Base-by-base conservation (phyloP, 192 early-diverging fungal genomes). In the Entophlyctis luteolus region DNA sequence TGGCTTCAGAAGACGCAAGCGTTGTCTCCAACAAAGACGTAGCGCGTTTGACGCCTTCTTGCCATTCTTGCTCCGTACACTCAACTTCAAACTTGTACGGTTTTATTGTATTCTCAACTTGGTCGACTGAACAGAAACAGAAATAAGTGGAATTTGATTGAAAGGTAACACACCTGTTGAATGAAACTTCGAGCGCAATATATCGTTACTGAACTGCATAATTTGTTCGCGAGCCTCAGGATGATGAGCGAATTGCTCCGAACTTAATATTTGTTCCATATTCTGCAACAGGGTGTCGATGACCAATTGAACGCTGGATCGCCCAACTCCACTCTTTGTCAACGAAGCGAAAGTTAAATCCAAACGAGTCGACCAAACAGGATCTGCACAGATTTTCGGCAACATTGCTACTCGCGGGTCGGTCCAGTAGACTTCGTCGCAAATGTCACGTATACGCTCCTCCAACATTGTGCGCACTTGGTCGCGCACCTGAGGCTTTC, bases 51-150 rank as follows among this genome's bases (percentile, higher is more conserved):
- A 88, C 85, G 12, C 92, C 96, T 59, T 96, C 93, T 20, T 77
- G 74, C 96, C 96, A 98, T 74, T 98, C 96, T 54, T 85, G 80
- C 27, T 93, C 90, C 22, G 89, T 87, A 35, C 89, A 86, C 70
- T 98, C 96, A 10, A 97, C 91, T 77, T 98, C 96, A 65, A 93
- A 95, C 79, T 98, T 98, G 83, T 91, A 95, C 16, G 95, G 96
- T 76, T 98, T 98, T 76, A 98, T 94, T 1, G 94, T 96, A 80
- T 97, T 98, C 65, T 98, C 96, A 5, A 98, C 96, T 77, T 97
- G 95, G 71, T 97, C 96, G 8, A 93, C 86, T 4, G 95, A 52
- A 14, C 23, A 18, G 10, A 8, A 23, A 14, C 8, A 42, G 8
- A 42, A 8, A 12, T 42, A n/a, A 8, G 39, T 8, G n/a, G 39